A percentile compares a stretch with the other conserved stretches of the same genome.
Evolutionary conservation across 2,329 filamentous ascomycete genomes (phyloP).

Genomic region (Xylaria sp.): DNA sequence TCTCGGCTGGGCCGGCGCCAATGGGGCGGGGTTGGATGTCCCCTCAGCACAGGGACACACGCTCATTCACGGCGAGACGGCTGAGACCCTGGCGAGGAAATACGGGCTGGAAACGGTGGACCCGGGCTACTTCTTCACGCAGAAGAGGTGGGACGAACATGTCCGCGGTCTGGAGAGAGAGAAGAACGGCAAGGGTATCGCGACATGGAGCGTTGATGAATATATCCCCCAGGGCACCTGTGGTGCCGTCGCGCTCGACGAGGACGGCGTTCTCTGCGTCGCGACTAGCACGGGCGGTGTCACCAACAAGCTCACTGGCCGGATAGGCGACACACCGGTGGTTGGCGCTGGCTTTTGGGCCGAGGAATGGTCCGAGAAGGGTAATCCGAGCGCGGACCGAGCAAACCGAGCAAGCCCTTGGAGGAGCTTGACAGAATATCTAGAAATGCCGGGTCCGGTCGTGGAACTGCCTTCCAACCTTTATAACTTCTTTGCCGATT

Average conservation of each 20-base stretch:
- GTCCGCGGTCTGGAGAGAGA: slow-evolving; percentile 64
- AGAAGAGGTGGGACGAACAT: slow-evolving; percentile 83
- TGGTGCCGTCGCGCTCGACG: slow-evolving; percentile 83
- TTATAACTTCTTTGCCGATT: slow-evolving; percentile 65
- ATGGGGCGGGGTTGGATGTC: slow-evolving; percentile 50
- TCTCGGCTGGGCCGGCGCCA: slow-evolving; percentile 29
- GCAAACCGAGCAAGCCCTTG: slow-evolving; percentile 30
- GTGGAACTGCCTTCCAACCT: slow-evolving; percentile 57
- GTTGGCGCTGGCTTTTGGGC: slow-evolving; percentile 91
- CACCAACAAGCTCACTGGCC: slow-evolving; percentile 87
- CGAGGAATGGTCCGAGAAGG: slow-evolving; percentile 76
- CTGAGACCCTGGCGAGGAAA: slow-evolving; percentile 72
- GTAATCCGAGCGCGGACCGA: slow-evolving; percentile 46
- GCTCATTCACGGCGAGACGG: slow-evolving; percentile 72
- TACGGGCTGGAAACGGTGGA: slow-evolving; percentile 79
- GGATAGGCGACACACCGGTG: slow-evolving; percentile 87
- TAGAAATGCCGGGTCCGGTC: slow-evolving; percentile 45
- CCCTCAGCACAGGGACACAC: slow-evolving; percentile 74
- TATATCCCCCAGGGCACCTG: slow-evolving; percentile 86
- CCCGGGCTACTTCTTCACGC: slow-evolving; percentile 80
- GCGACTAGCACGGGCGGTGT: slow-evolving; percentile 78
- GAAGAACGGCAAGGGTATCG: slow-evolving; percentile 50
- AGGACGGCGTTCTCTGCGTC: slow-evolving; percentile 76
- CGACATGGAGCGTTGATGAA: slow-evolving; percentile 68
- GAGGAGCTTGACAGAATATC: slow-evolving; percentile 33